A percentile compares a stretch with the other conserved stretches of the same genome.
These are phyloP conservation scores for Nannizziopsis barbatae DNA, from an alignment of 2,329 filamentous ascomycete genomes.

Conservation along the genomic window DNA sequence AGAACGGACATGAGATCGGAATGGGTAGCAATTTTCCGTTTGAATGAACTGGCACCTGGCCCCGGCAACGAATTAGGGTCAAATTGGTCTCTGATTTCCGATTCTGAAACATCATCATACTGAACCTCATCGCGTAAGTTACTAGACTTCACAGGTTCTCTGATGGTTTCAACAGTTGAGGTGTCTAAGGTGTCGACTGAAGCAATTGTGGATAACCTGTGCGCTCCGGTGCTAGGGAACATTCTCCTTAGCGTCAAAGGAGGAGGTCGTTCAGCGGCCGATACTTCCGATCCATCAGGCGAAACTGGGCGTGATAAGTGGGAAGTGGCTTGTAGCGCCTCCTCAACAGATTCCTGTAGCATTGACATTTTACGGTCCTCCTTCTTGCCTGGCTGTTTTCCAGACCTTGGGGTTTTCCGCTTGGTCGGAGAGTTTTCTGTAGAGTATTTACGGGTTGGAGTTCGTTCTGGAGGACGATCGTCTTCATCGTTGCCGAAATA, in stretches of 20 bases:
- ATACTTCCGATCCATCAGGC: constrained; percentile 31
- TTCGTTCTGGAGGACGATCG: background rate
- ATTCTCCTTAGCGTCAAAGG: constrained; percentile 34
- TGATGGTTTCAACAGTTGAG: background rate
- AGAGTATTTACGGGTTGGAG: no score
- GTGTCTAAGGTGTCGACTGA: constrained; percentile 44
- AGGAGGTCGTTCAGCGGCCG: constrained; percentile 29
- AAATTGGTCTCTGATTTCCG: constrained; percentile 39
- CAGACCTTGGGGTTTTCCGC: constrained; percentile 20
- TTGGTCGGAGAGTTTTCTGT: background rate
- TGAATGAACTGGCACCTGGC: constrained; percentile 45
- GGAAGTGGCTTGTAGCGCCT: constrained; percentile 19
- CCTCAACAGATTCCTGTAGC: constrained; percentile 21
- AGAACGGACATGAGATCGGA: constrained; percentile 89
- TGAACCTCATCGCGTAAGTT: constrained; percentile 4
- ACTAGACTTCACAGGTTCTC: background rate
- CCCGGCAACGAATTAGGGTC: constrained; percentile 35
- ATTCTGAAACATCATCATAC: constrained; percentile 18
- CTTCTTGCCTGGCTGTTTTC: constrained; percentile 14
- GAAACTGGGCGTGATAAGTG: constrained; percentile 22
- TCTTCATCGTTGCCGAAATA: constrained; percentile 1
- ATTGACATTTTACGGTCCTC: constrained; percentile 17
- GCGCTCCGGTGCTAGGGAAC: constrained; percentile 43
- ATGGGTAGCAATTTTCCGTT: constrained; percentile 74
- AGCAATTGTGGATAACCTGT: constrained; percentile 48